Percentiles rank a stretch among this genome's conserved stretches.
Conservation (phyloP, 495 filamentous ascomycete species). For the Hypoxylon trugodes region DNA sequence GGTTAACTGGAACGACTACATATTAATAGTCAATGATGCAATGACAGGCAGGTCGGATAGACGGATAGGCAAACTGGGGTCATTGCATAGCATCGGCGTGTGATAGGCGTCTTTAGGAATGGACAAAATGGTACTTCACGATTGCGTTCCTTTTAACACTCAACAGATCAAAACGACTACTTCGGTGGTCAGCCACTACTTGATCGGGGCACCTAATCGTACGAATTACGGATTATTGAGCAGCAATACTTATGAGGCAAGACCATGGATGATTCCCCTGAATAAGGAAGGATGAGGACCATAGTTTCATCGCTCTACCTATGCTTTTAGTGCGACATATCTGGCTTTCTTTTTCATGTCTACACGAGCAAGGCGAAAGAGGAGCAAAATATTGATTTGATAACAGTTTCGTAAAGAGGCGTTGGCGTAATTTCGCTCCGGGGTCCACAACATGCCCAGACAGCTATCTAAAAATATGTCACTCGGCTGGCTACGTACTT, state of each 20-base stretch:
- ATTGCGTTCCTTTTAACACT: slow-evolving; percentile 8
- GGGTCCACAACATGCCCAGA: too few species aligned
- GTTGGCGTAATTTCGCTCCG: too few species aligned
- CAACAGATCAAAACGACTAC: slow-evolving; percentile 2
- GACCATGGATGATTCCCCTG: background rate
- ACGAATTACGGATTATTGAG: slow-evolving; percentile 28
- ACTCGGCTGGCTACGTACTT: too few species aligned
- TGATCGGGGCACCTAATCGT: slow-evolving; percentile 3
- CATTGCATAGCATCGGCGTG: slow-evolving; percentile 37
- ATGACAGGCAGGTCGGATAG: slow-evolving; percentile 30
- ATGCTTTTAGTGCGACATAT: background rate
- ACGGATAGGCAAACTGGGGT: slow-evolving; percentile 22
- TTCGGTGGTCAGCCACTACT: background rate
- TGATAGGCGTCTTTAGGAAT: slow-evolving; percentile 36
- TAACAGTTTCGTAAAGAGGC: too few species aligned
- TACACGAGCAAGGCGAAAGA: background rate
- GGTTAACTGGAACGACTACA: background rate
- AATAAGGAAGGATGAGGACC: background rate
- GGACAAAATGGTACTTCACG: slow-evolving; percentile 26
- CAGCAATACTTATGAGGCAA: slow-evolving; percentile 9
- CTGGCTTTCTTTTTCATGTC: background rate
- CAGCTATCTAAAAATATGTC: slow-evolving; percentile 12
- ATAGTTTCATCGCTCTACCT: background rate
- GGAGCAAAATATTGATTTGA: background rate
- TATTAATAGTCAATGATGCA: slow-evolving; percentile 1